Percentiles rank a stretch among this genome's conserved stretches.
phyloP scores from a whole-genome alignment of 208 protist genomes.

The Trypanosoma caninum region DNA sequence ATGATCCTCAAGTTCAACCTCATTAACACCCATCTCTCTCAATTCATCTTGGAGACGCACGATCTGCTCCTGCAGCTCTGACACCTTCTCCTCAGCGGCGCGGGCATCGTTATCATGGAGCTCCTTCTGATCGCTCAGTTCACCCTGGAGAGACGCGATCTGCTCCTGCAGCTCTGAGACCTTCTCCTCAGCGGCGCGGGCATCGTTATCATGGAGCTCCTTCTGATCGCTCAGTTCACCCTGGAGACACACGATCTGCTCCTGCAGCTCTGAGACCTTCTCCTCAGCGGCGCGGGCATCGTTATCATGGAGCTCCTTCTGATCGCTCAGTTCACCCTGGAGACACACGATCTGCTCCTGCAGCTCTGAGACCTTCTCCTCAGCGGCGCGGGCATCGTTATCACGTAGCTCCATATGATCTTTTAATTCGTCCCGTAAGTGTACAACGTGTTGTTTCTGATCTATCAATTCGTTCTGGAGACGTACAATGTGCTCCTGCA shows the following conservation, averaged over 20 bases:
- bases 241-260: constrained; percentile 30
- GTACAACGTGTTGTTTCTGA: constrained; percentile 24
- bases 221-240: constrained; percentile 13
- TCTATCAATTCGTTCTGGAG: constrained; percentile 13
- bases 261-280: constrained; percentile 11
- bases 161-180: constrained; percentile 14
- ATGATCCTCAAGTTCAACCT: too few species aligned
- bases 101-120: constrained; percentile 2
- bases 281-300: constrained; percentile 20
- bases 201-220: constrained; percentile 2
- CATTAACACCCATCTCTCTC: not conserved
- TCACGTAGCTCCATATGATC: constrained; percentile 17
- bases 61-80: constrained; percentile 17
- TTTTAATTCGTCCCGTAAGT: constrained; percentile 20
- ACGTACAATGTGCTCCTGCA: constrained; percentile 25
- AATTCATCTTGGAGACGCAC: constrained; percentile 25
- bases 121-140: constrained; percentile 4
- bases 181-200: constrained; percentile 18
- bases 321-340: constrained; percentile 7
- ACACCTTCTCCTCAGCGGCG: constrained; percentile 20
- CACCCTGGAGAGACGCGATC: constrained; percentile 27
- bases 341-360: not conserved
- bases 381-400: constrained; percentile 1
- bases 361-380: constrained; percentile 8
- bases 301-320: constrained; percentile 11